Base-by-base conservation (phyloP, 768 basidiomycete genomes). In the Hygrocybe punicea region DNA sequence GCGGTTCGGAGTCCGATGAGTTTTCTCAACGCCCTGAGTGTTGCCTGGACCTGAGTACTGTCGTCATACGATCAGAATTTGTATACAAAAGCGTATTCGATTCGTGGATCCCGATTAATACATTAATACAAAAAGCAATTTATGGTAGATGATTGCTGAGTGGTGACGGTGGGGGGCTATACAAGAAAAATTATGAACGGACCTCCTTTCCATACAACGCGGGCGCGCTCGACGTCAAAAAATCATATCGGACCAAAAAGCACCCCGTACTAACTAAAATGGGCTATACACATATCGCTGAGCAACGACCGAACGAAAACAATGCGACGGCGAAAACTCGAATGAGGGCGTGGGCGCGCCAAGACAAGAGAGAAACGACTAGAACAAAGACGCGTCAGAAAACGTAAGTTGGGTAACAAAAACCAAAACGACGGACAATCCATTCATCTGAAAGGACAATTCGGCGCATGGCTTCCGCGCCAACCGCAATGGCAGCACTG, bases 401-500 rank as follows among this genome's bases (percentile, higher is more conserved):
- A 29, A 4, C 29, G 8, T 29, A 4, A 29, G n/a, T n/a, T n/a
- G n/a, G n/a, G n/a, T n/a, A n/a, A n/a, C n/a, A n/a, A n/a, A n/a
- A n/a, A n/a, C n/a, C n/a, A n/a, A n/a, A n/a, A n/a, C n/a, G n/a
- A n/a, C n/a, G n/a, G n/a, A 37, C n/a, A 21, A 11, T 33, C 23
- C 10, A 33, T 13, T 76, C 69, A 82, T 67, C 76, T 81, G 83
- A 86, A 86, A 42, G 85, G 85, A 76, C 86, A 88, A 65, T 74
- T 77, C 35, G 83, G 80, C 24, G 82, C 68, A 63, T 81, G 80
- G 58, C 74, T 66, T 37, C 85, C 86, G 63, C 87, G 83, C 77
- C 78, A 85, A 62, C 86, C 86, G 60, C 87, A 89, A 68, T 87
- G 85, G 77, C 85, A 87, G 74, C 87, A 89, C 69, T 87, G 86